A percentile compares a stretch with the other conserved stretches of the same genome.
Evolutionary conservation across 2,329 filamentous ascomycete genomes (phyloP).

Genomic region (Raffaelea deltoideospora): DNA sequence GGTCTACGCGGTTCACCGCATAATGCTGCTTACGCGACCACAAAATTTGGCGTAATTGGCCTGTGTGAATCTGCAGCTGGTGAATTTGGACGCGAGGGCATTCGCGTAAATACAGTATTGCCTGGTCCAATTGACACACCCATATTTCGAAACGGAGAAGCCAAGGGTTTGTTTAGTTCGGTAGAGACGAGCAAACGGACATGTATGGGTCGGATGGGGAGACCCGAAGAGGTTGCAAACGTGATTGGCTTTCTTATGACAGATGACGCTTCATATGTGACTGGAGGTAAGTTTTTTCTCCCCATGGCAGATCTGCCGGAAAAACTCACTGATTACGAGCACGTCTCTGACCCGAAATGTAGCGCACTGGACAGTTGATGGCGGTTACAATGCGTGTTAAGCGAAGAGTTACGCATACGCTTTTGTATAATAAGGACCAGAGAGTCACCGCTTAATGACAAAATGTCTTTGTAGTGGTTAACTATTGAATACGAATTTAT

Average conservation of each 20-base stretch:
- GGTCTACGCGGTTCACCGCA: constrained; percentile 18
- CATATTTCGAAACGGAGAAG: constrained; percentile 1
- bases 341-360: not conserved
- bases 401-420: too few relatives aligned
- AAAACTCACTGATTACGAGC: not conserved
- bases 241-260: constrained; percentile 2
- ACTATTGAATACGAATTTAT: too few relatives aligned
- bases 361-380: constrained; percentile 3
- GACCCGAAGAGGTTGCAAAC: constrained; percentile 1
- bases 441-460: too few relatives aligned
- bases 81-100: constrained; percentile 6
- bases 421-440: too few relatives aligned
- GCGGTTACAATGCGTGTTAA: constrained; percentile 1
- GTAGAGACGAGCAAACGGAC: not conserved
- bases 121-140: constrained; percentile 6
- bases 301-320: too few relatives aligned
- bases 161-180: constrained; percentile 1
- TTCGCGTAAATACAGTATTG: constrained; percentile 7
- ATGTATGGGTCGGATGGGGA: constrained; percentile 1
- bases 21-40: constrained; percentile 9
- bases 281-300: constrained; percentile 1
- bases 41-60: constrained; percentile 8
- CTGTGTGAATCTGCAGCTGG: constrained; percentile 6
- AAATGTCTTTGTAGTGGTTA: too few relatives aligned
- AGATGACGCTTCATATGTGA: constrained; percentile 2